Base-by-base conservation (phyloP, 371 early-diverging fungal species). In the Mucor mucedo region DNA sequence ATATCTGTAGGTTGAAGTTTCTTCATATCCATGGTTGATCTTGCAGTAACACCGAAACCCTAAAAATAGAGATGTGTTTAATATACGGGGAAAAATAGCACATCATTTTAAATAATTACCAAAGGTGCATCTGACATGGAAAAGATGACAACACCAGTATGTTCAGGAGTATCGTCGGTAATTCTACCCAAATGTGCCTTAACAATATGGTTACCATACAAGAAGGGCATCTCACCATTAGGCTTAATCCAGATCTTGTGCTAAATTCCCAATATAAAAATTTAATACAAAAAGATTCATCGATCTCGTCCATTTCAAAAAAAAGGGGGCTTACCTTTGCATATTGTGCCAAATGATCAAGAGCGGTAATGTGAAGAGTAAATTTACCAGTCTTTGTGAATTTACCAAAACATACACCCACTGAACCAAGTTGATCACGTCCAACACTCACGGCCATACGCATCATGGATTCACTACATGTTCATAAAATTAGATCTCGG, bases 181-280 rank as follows among this genome's bases (percentile, higher is more conserved):
- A 98, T 94, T 58, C 96, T 86, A 41, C 94, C 95, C 62, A 99
- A 80, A 77, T 99, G 99, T 27, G 98, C 97, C 82, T 98, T 99
- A 61, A 98, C 90, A 35, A 99, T 89, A 76, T 99, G 95, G 87
- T 99, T 99, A 38, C 99, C 99, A 76, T 99, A 99, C 68, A 99
- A 73, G 84, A 93, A 98, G 27, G 98, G 95, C 99, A 98, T 99
- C 79, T 99, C 99, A 62, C 99, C 99, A 74, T 93, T 96, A 42
- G 95, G 95, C 81, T 99, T 99, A 56, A 99, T 91, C 98, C 99
- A 99, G 47, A 99, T 91, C 54, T 79, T 82, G 60, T 82, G 69
- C 81, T 77, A 60, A 9, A 39, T 5, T 14, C 32, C 5, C n/a
- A 56, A 52, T 11, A n/a, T 48, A 28, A 28, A 9, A 6, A 3